Evolutionary conservation across 768 basidiomycete species (phyloP), one percentile per base, ranked within the genome.

Genomic region (Amanita brunnescens): DNA sequence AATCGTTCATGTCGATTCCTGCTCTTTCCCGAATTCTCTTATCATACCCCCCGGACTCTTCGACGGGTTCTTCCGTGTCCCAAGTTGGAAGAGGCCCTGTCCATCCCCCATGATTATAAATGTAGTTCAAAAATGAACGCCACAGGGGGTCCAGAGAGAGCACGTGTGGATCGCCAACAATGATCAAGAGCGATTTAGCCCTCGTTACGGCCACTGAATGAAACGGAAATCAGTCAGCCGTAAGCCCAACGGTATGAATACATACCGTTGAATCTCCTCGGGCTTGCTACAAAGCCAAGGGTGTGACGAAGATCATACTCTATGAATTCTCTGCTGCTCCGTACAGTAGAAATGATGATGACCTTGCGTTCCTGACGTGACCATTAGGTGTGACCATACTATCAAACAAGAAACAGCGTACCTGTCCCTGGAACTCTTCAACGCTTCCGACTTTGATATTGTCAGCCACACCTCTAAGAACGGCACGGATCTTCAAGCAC

Each of bases 371-470:
- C 80, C 78, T 81, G 40, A 10, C 43, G 10, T 18, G 29, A 3
- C 24, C 61, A 63, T 16, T 59, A 61, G 26, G 3, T 29, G 26
- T 29, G 3, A 29, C 26, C 26, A 29, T 29, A 51, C 60, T 64
- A 2, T 60, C 61, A 13, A 67, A 33, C 6, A 66, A 61, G 7
- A 60, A 57, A 10, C 63, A 60, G 57, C 66, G 64, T 62, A 76
- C 79, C 64, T 81, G 78, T 6, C 81, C 83, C 61, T 83, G 82
- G 64, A 81, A 82, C 52, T 81, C 80, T 56, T 84, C 83, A 1
- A 81, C 80, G 18, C 77, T 80, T 16, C 81, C 83, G 12, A 85
- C 76, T 56, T 83, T 83, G 49, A 83, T 67, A 5, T 59, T 66
- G 23, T 70, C 69, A 1, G 67, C 66, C 16, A 66, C 58, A 34